Conservation (phyloP, 768 basidiomycete species). For the Thelephora aurantiotincta region DNA sequence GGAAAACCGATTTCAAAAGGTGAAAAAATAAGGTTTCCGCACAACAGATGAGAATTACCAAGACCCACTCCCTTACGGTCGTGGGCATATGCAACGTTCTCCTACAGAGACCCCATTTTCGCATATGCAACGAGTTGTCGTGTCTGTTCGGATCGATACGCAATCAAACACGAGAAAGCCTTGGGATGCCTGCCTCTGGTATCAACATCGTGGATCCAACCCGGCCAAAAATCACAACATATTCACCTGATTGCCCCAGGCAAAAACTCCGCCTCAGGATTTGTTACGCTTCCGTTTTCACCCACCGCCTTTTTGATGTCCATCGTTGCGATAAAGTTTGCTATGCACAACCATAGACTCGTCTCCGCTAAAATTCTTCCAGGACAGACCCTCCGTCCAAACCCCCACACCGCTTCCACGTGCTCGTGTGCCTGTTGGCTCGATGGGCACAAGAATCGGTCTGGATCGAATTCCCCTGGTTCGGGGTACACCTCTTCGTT, state of each 20-base stretch:
- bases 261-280: slow-evolving; percentile 37
- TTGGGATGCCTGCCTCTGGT: too few species aligned
- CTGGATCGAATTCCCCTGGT: slow-evolving; percentile 36
- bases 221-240: too few species aligned
- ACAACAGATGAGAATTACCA: too few species aligned
- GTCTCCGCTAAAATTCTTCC: slow-evolving; percentile 21
- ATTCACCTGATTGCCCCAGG: slow-evolving; percentile 47
- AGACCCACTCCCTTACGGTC: too few species aligned
- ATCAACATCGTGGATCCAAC: too few species aligned
- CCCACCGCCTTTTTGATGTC: slow-evolving; percentile 34
- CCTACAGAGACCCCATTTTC: too few species aligned
- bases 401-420: slow-evolving; percentile 29
- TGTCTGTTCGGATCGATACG: too few species aligned
- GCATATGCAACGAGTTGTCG: too few species aligned
- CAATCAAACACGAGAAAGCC: too few species aligned
- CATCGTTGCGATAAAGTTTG: slow-evolving; percentile 40
- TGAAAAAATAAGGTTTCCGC: too few species aligned
- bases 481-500: slow-evolving; percentile 33
- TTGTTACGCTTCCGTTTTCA: slow-evolving; percentile 29
- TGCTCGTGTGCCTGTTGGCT: slow-evolving; percentile 23
- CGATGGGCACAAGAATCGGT: slow-evolving; percentile 27
- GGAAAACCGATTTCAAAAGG: too few species aligned
- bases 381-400: slow-evolving; percentile 27
- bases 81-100: too few species aligned
- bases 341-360: slow-evolving; percentile 44